A percentile compares a stretch with the other conserved stretches of the same genome.
These are phyloP conservation scores for Helotiales sp. DNA, from an alignment of 2,329 filamentous ascomycete genomes.

Conservation along the genomic window DNA sequence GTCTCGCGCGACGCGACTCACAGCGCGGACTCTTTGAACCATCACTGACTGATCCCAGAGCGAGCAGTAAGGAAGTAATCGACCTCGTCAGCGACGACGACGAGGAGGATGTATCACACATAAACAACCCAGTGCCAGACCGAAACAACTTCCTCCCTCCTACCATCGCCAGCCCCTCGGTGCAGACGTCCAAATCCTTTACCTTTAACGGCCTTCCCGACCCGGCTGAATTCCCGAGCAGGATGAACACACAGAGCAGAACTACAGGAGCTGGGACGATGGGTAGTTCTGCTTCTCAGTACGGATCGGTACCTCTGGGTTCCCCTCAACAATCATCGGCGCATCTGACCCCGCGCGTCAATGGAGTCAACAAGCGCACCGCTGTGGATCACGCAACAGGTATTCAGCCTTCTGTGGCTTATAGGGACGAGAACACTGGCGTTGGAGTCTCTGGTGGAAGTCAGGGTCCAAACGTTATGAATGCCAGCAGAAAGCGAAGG, in stretches of 20 bases:
- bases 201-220: constrained; percentile 6
- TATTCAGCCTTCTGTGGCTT: background rate
- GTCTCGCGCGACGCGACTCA: constrained; percentile 16
- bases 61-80: background rate
- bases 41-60: background rate
- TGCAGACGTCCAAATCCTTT: background rate
- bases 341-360: background rate
- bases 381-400: background rate
- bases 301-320: background rate
- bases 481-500: constrained; percentile 5
- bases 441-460: background rate
- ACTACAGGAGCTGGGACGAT: background rate
- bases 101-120: background rate
- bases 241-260: background rate
- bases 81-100: constrained; percentile 3
- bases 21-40: constrained; percentile 5
- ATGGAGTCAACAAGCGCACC: background rate
- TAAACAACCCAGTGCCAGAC: background rate
- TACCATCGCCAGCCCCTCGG: background rate
- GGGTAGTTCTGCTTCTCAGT: background rate
- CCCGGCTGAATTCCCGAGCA: background rate
- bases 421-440: constrained; percentile 8
- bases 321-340: background rate
- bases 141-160: background rate
- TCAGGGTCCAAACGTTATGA: background rate